Evolutionary conservation across 2,329 filamentous ascomycete species (phyloP), one percentile per base, ranked within the genome.

Genomic region (Penicillium sp.): DNA sequence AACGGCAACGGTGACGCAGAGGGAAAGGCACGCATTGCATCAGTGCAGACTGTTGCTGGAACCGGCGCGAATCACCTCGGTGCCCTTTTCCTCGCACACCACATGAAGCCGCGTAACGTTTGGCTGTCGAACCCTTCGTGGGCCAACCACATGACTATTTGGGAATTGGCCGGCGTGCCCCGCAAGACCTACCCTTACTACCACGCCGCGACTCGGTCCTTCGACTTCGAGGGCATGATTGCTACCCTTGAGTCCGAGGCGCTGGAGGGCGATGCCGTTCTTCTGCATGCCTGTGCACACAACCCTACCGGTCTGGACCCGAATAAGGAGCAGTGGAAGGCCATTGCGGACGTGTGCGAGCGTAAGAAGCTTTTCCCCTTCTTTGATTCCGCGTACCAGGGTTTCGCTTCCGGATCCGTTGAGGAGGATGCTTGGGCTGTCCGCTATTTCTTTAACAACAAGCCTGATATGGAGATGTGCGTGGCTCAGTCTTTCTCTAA

Each of bases 71-170:
- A 96, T 65, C 95, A 98, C 73, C 79, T 98, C 48, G 95, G 93
- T 61, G 92, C 89, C 59, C 85, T 96, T 64, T 98, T 98, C 84
- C 87, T 98, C 59, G 82, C 89, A 72, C 90, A 87, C 72, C 96
- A 97, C 83, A 96, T 90, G 84, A 83, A 81, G 63, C 81, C 80
- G 14, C 77, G 86, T 70, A 87, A 86, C 58, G 86, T 96, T 74
- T 96, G 96, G 84, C 82, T 98, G 74, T 96, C 92, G 67, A 90
- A 91, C 76, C 95, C 95, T 31, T 98, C 95, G 52, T 99, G 95
- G 95, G 90, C 89, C 64, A 98, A 98, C 80, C 95, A 99, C 84
- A 88, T 95, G 80, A 91, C 96, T 75, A 96, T 99, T 80, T 96
- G 97, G 81, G 73, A 77, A 31, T 61, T 76, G 49, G 84, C 82